Evolutionary conservation across 257 asterid genomes (phyloP).

Genomic region (Lycium ferocissimum): DNA sequence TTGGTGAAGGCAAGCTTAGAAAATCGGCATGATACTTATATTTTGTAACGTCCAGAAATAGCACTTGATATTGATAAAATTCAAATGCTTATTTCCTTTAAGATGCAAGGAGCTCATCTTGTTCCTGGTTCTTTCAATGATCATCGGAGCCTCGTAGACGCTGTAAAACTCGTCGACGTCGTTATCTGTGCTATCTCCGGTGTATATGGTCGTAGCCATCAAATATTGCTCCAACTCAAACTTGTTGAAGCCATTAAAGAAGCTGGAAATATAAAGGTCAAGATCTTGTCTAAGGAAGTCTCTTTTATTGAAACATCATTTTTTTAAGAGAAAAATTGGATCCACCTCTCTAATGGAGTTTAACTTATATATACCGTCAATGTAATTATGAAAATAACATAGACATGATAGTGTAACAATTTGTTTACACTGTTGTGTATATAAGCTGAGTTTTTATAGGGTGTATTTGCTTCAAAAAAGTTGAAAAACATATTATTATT

Average conservation of each 20-base stretch:
- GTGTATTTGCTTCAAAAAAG: no score
- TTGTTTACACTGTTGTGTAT: no score
- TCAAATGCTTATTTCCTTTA: conserved; percentile 64
- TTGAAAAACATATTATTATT: no score
- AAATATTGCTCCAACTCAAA: conserved; percentile 68
- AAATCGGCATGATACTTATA: conserved; percentile 69
- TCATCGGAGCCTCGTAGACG: conserved; percentile 71
- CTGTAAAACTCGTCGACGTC: conserved; percentile 77
- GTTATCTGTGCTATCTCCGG: conserved; percentile 87
- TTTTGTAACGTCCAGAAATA: conserved; percentile 68
- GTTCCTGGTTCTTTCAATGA: conserved; percentile 71
- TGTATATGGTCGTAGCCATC: conserved; percentile 76
- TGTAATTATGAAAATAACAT: no score
- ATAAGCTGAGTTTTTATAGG: no score
- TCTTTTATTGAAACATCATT: no score
- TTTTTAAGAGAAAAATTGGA: no score
- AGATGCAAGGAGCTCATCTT: conserved; percentile 68
- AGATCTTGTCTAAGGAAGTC: no score
- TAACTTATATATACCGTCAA: no score
- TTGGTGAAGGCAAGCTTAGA: conserved; percentile 76
- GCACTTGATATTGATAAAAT: conserved; percentile 75
- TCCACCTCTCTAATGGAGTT: no score
- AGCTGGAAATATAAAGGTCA: conserved; percentile 84
- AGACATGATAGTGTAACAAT: no score
- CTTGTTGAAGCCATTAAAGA: conserved; percentile 80